These are phyloP conservation scores for Chloranthus sessilifolius DNA, from an alignment of 164 flowering plant genomes.

Conservation along the genomic window DNA sequence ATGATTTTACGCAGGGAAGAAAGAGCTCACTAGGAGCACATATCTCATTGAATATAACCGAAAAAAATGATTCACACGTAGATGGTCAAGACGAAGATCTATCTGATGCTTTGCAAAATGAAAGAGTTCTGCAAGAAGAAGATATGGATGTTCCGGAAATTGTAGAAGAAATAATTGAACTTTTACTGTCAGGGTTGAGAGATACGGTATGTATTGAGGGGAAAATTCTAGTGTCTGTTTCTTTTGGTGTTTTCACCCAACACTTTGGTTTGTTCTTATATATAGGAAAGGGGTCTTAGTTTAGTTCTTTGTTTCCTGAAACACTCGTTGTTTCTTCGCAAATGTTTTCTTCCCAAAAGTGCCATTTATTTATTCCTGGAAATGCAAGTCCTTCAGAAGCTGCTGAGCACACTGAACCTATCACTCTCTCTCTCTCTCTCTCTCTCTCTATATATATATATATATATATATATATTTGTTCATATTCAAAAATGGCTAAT, in stretches of 20 bases:
- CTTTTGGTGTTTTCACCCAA: neutral
- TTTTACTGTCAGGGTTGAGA: slow-evolving; percentile 70
- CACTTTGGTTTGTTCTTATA: neutral
- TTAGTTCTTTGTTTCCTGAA: too few species aligned
- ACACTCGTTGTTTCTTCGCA: too few species aligned
- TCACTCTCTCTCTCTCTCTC: neutral
- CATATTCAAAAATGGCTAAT: too few species aligned
- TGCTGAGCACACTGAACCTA: neutral
- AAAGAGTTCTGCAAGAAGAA: slow-evolving; percentile 36
- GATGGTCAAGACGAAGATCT: slow-evolving; percentile 16
- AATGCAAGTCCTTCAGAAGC: too few species aligned
- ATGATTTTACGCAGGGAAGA: slow-evolving; percentile 40
- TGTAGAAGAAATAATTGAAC: slow-evolving; percentile 84
- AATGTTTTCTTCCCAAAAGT: too few species aligned
- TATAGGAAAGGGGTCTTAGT: too few species aligned
- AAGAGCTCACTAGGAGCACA: slow-evolving; percentile 50
- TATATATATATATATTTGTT: too few species aligned
- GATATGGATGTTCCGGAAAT: slow-evolving; percentile 92
- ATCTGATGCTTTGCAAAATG: slow-evolving; percentile 14
- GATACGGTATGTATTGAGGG: slow-evolving; percentile 71
- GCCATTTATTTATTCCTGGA: too few species aligned
- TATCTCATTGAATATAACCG: slow-evolving; percentile 22
- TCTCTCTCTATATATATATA: neutral
- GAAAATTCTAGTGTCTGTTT: slow-evolving; percentile 10
- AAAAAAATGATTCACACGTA: slow-evolving; percentile 16